phyloP scores from a whole-genome alignment of 768 basidiomycete genomes.

The Russula foetens region DNA sequence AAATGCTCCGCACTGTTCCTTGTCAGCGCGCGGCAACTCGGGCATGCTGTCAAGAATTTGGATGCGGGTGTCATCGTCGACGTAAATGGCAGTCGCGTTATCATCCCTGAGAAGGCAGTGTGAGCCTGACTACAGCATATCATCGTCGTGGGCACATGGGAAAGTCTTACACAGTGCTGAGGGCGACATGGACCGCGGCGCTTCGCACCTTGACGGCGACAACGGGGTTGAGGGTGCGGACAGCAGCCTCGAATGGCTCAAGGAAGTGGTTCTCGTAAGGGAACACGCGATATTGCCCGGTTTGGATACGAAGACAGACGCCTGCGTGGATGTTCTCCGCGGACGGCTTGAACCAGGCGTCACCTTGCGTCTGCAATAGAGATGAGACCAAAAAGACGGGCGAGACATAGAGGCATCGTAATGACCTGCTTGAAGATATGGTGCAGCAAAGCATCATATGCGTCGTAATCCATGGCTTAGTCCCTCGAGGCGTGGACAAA shows the following conservation, averaged over 20 bases:
- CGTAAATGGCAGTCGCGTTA: slow-evolving; percentile 52
- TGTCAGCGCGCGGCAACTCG: slow-evolving; percentile 68
- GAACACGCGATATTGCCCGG: slow-evolving; percentile 68
- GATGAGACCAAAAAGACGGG: slow-evolving; percentile 13
- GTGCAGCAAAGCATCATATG: slow-evolving; percentile 71
- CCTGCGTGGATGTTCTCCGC: slow-evolving; percentile 77
- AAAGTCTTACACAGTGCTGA: slow-evolving; percentile 59
- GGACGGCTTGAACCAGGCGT: slow-evolving; percentile 81
- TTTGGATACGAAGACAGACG: slow-evolving; percentile 64
- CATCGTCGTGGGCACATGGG: not conserved
- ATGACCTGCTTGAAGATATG: slow-evolving; percentile 69
- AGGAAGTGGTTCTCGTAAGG: slow-evolving; percentile 81
- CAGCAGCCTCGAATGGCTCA: slow-evolving; percentile 74
- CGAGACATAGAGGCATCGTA: not conserved
- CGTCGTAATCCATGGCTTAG: slow-evolving; percentile 64
- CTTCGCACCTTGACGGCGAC: slow-evolving; percentile 77
- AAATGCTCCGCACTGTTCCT: slow-evolving; percentile 88
- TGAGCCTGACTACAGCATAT: not conserved
- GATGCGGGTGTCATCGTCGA: slow-evolving; percentile 77
- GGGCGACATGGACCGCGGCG: slow-evolving; percentile 72
- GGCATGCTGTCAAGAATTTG: slow-evolving; percentile 71
- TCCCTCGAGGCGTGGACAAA: not conserved
- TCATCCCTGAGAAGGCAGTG: slow-evolving; percentile 37
- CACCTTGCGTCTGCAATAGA: slow-evolving; percentile 59
- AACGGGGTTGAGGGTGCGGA: slow-evolving; percentile 68